Conservation (phyloP, 2,329 filamentous ascomycete genomes). For the Colletotrichum sp. region DNA sequence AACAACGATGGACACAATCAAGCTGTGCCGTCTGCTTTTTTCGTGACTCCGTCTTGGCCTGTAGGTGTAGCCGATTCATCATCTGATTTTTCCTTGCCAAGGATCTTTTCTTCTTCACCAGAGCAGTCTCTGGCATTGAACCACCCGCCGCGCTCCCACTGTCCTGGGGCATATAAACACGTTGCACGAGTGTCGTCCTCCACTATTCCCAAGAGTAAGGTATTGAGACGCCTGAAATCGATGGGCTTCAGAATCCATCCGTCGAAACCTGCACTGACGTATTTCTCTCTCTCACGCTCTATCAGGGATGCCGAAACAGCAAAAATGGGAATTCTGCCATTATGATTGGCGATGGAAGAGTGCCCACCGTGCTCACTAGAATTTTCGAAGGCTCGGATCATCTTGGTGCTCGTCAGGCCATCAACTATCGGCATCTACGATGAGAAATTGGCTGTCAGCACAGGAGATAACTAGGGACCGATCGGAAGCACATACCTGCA, state of each 20-base stretch:
- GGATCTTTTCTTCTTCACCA: background rate
- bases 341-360: conserved; percentile 62
- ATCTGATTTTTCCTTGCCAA: background rate
- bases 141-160: conserved; percentile 90
- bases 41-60: background rate
- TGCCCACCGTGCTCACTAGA: conserved; percentile 48
- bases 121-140: conserved; percentile 47
- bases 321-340: conserved; percentile 79
- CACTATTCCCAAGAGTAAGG: conserved; percentile 72
- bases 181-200: conserved; percentile 60
- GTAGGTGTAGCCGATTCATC: background rate
- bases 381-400: conserved; percentile 79
- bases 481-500: conserved; percentile 68
- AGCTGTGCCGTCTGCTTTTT: background rate
- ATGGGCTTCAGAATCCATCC: conserved; percentile 92
- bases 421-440: conserved; percentile 89
- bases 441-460: background rate
- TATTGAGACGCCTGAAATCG: conserved; percentile 76
- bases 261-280: conserved; percentile 82
- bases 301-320: conserved; percentile 84
- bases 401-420: conserved; percentile 79
- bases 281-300: conserved; percentile 71
- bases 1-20: background rate
- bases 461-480: background rate
- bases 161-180: conserved; percentile 72